Evolutionary conservation across 352 stramenopile genomes (phyloP), one percentile per base, ranked within the genome.

Genomic region (Phytophthora ramorum): DNA sequence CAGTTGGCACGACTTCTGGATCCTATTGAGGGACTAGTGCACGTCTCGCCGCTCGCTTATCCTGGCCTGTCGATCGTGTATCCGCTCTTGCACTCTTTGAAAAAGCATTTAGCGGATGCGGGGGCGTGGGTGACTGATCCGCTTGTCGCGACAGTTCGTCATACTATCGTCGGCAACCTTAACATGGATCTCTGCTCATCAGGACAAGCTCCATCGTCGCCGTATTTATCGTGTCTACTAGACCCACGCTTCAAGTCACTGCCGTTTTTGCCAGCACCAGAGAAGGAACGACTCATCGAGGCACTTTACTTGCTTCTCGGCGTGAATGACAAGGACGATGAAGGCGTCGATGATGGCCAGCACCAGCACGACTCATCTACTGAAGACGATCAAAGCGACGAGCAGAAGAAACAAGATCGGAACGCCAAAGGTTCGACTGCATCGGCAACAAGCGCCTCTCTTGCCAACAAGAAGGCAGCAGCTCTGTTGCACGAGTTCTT

Each of bases 181-280:
- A 73, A 77, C 9, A 76, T 78, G 64, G 71, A 83, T 46, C 65
- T 91, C 7, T 93, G 85, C 28, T 76, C 69, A 0, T 83, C 76
- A 2, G 78, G 78, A 0, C 44, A 69, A 16, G 69, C 79, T 24
- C 69, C 78, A 7, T 87, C 84, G 17, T 88, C 84, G 32, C 78
- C 81, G 10, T 91, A 92, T 49, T 54, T 93, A 51, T 79, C 83
- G 35, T 92, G 82, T 50, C 63, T 92, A 13, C 51, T 95, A 12
- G 84, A 92, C 38, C 84, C 84, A 1, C 82, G 86, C 14, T 92
- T 93, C 66, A 95, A 93, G 67, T 75, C 75, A 16, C 48, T 95
- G 30, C 78, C 83, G 20, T 93, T 93, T 43, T 64, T 93, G 2
- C 63, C 80, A n/a, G 24, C 45, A n/a, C 59, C 34, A 22, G 80